Evolutionary conservation across 2,329 filamentous ascomycete species (phyloP).

Genomic region (Cladophialophora carrionii): DNA sequence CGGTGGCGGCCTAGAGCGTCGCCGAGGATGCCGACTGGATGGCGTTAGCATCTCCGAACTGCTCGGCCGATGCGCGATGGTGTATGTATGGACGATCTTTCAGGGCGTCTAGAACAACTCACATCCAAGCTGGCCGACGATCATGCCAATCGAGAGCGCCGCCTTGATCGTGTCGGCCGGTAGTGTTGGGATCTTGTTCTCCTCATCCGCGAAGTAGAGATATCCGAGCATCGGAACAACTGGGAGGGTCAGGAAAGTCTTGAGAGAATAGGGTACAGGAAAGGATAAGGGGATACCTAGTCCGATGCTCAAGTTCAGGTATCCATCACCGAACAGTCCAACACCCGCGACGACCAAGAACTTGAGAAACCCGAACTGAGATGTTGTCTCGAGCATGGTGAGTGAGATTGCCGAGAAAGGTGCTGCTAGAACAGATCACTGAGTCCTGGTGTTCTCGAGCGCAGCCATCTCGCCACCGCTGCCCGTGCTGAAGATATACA

Average conservation of each 20-base stretch:
- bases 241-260: slow-evolving; percentile 12
- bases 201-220: slow-evolving; percentile 38
- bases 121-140: slow-evolving; percentile 38
- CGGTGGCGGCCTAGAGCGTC: slow-evolving; percentile 39
- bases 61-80: neutral
- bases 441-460: neutral
- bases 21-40: slow-evolving; percentile 37
- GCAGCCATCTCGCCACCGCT: neutral
- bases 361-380: slow-evolving; percentile 33
- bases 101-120: neutral
- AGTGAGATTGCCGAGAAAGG: neutral
- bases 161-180: slow-evolving; percentile 38
- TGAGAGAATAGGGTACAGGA: neutral
- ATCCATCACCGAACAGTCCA: slow-evolving; percentile 41
- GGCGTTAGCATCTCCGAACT: neutral
- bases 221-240: slow-evolving; percentile 40
- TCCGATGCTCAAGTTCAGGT: slow-evolving; percentile 40
- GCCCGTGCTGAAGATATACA: slow-evolving; percentile 1
- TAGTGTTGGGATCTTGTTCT: slow-evolving; percentile 28
- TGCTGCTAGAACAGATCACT: neutral
- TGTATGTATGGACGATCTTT: neutral
- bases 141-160: slow-evolving; percentile 39
- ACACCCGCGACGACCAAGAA: slow-evolving; percentile 39
- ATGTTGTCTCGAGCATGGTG: slow-evolving; percentile 16
- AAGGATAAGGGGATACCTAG: slow-evolving; percentile 33